phyloP scores from a whole-genome alignment of 176 grass and related monocot genomes.

The Chloris gayana region DNA sequence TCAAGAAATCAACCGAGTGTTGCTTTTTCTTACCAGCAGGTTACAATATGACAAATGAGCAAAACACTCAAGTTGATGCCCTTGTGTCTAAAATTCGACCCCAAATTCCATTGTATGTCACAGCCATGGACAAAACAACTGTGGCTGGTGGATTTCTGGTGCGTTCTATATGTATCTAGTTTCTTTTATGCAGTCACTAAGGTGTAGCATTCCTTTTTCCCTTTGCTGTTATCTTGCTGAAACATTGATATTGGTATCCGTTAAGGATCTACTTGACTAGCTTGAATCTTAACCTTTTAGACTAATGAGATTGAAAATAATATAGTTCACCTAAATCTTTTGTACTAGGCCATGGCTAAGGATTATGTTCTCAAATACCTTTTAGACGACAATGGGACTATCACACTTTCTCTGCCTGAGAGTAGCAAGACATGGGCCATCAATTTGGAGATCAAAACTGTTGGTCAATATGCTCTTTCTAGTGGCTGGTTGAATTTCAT shows the following conservation, averaged over 20 bases:
- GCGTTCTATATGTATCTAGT: background rate
- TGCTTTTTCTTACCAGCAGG: slow-evolving; percentile 1
- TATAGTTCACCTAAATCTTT: background rate
- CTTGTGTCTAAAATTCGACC: slow-evolving; percentile 33
- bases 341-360: slow-evolving; percentile 20
- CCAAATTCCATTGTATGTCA: slow-evolving; percentile 35
- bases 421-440: slow-evolving; percentile 28
- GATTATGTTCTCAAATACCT: slow-evolving; percentile 34
- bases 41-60: slow-evolving; percentile 21
- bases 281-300: background rate
- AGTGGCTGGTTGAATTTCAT: slow-evolving; percentile 36
- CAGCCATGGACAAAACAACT: background rate
- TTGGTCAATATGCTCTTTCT: background rate
- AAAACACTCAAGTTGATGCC: background rate
- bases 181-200: background rate
- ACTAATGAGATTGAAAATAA: background rate
- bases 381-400: background rate
- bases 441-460: background rate
- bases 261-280: background rate
- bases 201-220: slow-evolving; percentile 1
- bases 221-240: background rate
- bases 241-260: background rate
- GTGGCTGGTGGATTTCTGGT: slow-evolving; percentile 29
- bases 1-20: background rate
- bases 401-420: slow-evolving; percentile 3